Evolutionary conservation across 345 rosid species (phyloP), one percentile per base, ranked within the genome.

Genomic region (Hibiscus syriacus): DNA sequence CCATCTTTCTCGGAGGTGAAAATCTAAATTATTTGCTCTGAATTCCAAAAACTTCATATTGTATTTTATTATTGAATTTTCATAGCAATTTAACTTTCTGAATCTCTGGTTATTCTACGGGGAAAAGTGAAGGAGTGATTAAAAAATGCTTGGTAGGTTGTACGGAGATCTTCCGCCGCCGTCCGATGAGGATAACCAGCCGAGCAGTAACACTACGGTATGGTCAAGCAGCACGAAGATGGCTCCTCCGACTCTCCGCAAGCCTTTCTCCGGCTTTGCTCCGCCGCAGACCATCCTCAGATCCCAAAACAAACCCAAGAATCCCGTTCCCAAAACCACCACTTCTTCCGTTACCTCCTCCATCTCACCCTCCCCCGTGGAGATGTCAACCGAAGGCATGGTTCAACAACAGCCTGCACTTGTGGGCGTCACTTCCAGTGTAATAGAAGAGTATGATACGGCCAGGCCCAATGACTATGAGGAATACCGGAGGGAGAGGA

Each of bases 131-230:
- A 57, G 6, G 10, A 59, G 0, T 20, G n/a, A n/a, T n/a, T n/a
- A n/a, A n/a, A 46, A 73, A 34, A 93, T 90, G 98, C 81, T 90
- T 0, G 99, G 97, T n/a, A 97, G 99, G 8, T 79, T 94, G 74
- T 94, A 94, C 77, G 97, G 97, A n/a, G 99, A 90, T 59, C 96
- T 94, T 7, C 97, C 99, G 68, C 99, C 99, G 16, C 99, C 99
- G 14, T 81, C 95, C 10, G 96, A 85, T n/a, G n/a, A n/a, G n/a
- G 8, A 55, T n/a, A n/a, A n/a, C n/a, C n/a, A n/a, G n/a, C n/a
- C n/a, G n/a, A n/a, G n/a, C n/a, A n/a, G 78, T 39, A 83, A 81
- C 71, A 58, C 96, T 26, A 70, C 86, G 63, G 92, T 86, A 20
- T 94, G 98, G 99, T 91, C 99, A n/a, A 82, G 83, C 79, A 85